Conservation (phyloP, 305 asterid species). For the Rubia tinctorum region DNA sequence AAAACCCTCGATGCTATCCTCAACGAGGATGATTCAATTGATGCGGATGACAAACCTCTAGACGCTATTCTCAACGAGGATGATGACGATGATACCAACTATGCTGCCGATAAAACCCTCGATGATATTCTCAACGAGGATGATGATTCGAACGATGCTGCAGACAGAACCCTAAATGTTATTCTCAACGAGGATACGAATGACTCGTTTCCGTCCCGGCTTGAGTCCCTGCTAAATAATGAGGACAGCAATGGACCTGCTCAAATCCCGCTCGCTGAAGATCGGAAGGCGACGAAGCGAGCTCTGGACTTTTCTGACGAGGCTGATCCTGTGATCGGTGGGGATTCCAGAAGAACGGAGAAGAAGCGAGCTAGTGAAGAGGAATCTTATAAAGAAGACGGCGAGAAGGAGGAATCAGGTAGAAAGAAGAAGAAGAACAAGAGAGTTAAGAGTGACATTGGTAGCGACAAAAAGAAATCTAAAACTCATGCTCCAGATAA, state of each 20-base stretch:
- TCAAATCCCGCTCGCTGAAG: constrained; percentile 1
- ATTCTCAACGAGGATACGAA: constrained; percentile 28
- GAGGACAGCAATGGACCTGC: constrained; percentile 7
- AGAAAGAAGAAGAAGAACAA: constrained; percentile 36
- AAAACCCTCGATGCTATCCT: neutral
- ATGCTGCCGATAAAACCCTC: neutral
- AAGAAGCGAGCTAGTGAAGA: constrained; percentile 21
- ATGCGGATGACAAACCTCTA: neutral
- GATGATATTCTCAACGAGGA: neutral
- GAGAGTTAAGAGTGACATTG: constrained; percentile 29
- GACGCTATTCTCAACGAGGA: neutral
- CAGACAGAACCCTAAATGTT: constrained; percentile 31
- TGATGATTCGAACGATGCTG: constrained; percentile 24
- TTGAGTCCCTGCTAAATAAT: neutral
- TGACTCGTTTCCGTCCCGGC: constrained; percentile 20
- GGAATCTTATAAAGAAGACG: constrained; percentile 20
- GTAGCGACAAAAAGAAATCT: constrained; percentile 27
- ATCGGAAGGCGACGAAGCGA: constrained; percentile 41
- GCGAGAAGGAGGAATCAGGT: constrained; percentile 17
- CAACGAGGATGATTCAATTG: neutral
- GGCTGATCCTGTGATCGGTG: constrained; percentile 22
- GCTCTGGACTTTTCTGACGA: constrained; percentile 47
- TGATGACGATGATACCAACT: neutral
- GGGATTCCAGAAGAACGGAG: constrained; percentile 27
- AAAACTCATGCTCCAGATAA: constrained; percentile 33